Percentiles rank a stretch among this genome's conserved stretches.
Conservation (phyloP, 257 asterid genomes). For the Solanum boliviense region DNA sequence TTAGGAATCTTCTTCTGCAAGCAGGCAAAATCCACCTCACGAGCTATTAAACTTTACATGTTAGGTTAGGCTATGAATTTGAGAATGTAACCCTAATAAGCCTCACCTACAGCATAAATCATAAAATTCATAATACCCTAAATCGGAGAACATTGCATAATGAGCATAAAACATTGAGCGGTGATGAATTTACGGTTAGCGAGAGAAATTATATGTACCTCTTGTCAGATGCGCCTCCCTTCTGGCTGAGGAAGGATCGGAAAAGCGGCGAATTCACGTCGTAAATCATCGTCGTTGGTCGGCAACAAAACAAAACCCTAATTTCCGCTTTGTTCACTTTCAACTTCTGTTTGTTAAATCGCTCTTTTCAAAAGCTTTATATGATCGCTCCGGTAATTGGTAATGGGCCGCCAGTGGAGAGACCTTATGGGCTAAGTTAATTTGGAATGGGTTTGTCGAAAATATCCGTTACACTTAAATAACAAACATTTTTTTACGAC, state of each 20-base stretch:
- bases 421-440: neutral
- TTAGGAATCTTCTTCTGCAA: neutral
- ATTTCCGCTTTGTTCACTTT: neutral
- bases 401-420: neutral
- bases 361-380: neutral
- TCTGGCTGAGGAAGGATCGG: constrained; percentile 46
- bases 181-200: neutral
- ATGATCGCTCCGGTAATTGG: neutral
- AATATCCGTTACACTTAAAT: neutral
- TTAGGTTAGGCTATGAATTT: neutral
- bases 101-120: neutral
- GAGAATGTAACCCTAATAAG: neutral
- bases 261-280: constrained; percentile 41
- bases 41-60: neutral
- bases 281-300: constrained; percentile 27
- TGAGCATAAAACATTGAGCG: neutral
- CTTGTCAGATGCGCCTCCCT: constrained; percentile 34
- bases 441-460: neutral
- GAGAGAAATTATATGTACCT: constrained; percentile 4
- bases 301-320: constrained; percentile 2
- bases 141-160: neutral
- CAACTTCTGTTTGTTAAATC: neutral
- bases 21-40: neutral
- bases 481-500: neutral
- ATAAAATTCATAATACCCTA: neutral